Conservation (phyloP, 129 eudicot species). For the Lactuca saligna region DNA sequence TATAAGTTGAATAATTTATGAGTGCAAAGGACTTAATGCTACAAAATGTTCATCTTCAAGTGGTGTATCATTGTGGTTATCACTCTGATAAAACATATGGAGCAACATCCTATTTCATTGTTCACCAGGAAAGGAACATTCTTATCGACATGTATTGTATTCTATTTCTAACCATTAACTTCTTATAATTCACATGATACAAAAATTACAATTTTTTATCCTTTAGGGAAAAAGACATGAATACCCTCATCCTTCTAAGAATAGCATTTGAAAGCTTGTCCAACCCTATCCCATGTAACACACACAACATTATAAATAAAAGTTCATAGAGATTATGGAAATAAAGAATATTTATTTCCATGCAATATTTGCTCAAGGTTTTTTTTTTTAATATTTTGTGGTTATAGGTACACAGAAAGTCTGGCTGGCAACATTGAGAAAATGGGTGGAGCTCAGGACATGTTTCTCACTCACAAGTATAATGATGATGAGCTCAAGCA, state of each 20-base stretch:
- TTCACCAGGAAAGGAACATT: slow-evolving; percentile 69
- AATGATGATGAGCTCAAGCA: slow-evolving; percentile 13
- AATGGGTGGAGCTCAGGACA: slow-evolving; percentile 74
- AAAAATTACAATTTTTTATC: no score
- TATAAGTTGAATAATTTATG: no score
- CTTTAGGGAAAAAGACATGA: no score
- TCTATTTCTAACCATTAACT: not conserved
- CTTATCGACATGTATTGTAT: slow-evolving; percentile 73
- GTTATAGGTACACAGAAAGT: slow-evolving; percentile 60
- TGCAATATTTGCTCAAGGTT: not conserved
- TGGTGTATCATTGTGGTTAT: slow-evolving; percentile 77
- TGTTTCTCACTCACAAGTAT: slow-evolving; percentile 83
- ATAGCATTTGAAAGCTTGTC: no score
- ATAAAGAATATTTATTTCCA: not conserved
- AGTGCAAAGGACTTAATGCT: no score
- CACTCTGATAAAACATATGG: slow-evolving; percentile 77
- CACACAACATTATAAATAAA: no score
- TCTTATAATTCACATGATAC: not conserved
- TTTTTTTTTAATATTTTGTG: slow-evolving; percentile 30
- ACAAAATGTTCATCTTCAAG: slow-evolving; percentile 31
- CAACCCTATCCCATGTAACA: no score
- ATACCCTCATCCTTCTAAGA: not conserved
- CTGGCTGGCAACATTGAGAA: slow-evolving; percentile 53
- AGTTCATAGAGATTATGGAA: not conserved
- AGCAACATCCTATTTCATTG: slow-evolving; percentile 70